phyloP scores from a whole-genome alignment of 208 protist species.

The Plasmodiophora brassicae region DNA sequence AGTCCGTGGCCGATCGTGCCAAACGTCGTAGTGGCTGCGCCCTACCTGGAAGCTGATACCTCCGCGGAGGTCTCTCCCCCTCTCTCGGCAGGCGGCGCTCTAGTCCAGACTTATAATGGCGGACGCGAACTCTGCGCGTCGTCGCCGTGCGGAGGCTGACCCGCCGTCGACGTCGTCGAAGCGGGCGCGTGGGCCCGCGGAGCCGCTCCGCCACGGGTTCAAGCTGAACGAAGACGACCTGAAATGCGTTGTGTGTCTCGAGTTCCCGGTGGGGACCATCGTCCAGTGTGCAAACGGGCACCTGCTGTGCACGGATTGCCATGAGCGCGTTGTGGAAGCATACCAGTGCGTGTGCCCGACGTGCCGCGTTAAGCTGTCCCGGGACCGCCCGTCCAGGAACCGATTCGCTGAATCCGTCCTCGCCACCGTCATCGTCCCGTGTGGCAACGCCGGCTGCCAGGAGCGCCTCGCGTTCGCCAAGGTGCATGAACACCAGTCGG shows the following conservation, averaged over 20 bases:
- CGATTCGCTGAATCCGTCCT: conserved; percentile 28
- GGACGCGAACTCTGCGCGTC: no score
- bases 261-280: conserved; percentile 7
- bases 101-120: no score
- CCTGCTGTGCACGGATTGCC: background rate
- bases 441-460: background rate
- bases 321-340: conserved; percentile 18
- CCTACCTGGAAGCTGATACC: no score
- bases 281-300: conserved; percentile 33
- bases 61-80: no score
- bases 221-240: conserved; percentile 31
- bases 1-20: no score
- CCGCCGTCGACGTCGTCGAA: no score
- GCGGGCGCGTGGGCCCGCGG: no score
- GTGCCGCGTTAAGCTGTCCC: conserved; percentile 10
- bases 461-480: conserved; percentile 1
- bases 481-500: background rate
- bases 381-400: conserved; percentile 11
- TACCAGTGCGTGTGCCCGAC: conserved; percentile 31
- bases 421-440: conserved; percentile 3
- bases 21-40: no score
- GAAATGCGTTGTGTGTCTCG: conserved; percentile 48
- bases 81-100: no score
- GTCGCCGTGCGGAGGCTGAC: no score
- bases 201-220: no score